Evolutionary conservation across 768 basidiomycete species (phyloP), one percentile per base, ranked within the genome.

Genomic region (Candolleomyces aberdarensis): DNA sequence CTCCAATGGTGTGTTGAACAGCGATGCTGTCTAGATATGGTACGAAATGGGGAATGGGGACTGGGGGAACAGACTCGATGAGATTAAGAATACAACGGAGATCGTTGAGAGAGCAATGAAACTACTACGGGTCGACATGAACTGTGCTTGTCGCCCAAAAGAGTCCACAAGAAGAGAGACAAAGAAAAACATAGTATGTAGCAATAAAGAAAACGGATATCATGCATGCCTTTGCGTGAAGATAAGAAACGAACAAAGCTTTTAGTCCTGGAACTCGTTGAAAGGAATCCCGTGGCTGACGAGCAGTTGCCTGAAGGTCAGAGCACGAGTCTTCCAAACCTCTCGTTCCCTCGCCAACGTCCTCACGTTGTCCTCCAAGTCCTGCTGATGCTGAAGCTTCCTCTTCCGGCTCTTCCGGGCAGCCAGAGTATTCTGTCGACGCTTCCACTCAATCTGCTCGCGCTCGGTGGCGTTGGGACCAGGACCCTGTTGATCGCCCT

Each of bases 351-450:
- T 67, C 64, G 74, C 74, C 71, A 83, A 67, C 14, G 56, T 69
- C 56, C 81, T 80, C 48, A 83, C 68, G n/a, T 64, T 73, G 9
- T 76, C 70, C 76, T 90, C 85, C 47, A 93, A 71, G 58, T 80
- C 78, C 59, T 82, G 80, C 69, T 89, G 83, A 65, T 90, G 82
- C 74, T 85, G 81, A 41, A 87, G 72, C 80, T 92, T 94, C 51
- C 92, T 80, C 80, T 85, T 84, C 11, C 91, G 79, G 65, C 84
- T 86, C 51, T 89, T 81, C 4, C 92, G 80, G 19, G 92, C 92
- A 0, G 92, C 92, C 7, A 92, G 71, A 5, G 91, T 92, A 68
- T 93, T 94, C 72, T 88, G 86, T 5, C 87, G 81, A 50, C 92
- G 82, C 80, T 93, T 94, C 56, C 80, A 82, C 72, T 87, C 88